These are phyloP conservation scores for Massospora cicadina DNA, from an alignment of 371 early-diverging fungal species.

Conservation along the genomic window DNA sequence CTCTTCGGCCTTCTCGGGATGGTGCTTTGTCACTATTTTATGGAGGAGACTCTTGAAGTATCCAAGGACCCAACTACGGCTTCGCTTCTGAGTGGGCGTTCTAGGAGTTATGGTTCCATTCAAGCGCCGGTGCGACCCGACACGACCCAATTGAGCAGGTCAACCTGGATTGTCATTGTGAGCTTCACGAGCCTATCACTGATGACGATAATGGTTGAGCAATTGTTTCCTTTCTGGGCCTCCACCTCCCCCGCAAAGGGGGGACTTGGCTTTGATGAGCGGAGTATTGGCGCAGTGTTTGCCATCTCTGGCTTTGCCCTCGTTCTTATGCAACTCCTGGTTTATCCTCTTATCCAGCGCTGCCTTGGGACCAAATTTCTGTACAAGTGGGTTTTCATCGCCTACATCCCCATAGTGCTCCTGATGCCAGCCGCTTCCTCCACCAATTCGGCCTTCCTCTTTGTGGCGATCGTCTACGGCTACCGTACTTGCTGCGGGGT, in stretches of 20 bases:
- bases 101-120: not conserved
- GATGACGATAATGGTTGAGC: constrained; percentile 56
- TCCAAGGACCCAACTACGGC: not conserved
- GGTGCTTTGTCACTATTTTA: constrained; percentile 36
- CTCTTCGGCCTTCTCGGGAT: constrained; percentile 37
- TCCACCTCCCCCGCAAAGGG: constrained; percentile 30
- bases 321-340: constrained; percentile 29
- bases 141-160: not conserved
- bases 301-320: constrained; percentile 31
- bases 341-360: constrained; percentile 28
- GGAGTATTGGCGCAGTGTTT: constrained; percentile 35
- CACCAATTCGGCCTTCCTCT: constrained; percentile 14
- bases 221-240: constrained; percentile 44
- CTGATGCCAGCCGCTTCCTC: constrained; percentile 21
- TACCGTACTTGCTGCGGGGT: constrained; percentile 28
- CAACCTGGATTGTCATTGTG: not conserved
- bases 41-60: constrained; percentile 45
- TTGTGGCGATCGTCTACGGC: constrained; percentile 22
- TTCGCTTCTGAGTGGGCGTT: not conserved
- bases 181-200: constrained; percentile 26
- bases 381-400: constrained; percentile 24
- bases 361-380: constrained; percentile 26
- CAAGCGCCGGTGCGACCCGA: not conserved
- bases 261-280: constrained; percentile 34
- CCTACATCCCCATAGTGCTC: constrained; percentile 23